Base-by-base conservation (phyloP, 2,329 filamentous ascomycete species). In the Sarocladium strictum region DNA sequence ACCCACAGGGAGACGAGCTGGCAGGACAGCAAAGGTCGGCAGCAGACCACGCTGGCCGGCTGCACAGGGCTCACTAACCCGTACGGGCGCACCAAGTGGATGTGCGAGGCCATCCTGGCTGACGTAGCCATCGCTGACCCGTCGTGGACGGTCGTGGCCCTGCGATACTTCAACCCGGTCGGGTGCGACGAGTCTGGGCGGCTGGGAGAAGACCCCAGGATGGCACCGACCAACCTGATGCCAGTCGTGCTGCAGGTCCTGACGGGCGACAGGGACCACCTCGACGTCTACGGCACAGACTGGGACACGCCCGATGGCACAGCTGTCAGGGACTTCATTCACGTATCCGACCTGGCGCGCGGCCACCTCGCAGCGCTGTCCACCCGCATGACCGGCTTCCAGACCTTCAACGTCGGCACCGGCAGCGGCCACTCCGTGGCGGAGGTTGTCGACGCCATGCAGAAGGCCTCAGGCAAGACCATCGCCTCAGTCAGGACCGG, bases 81-180 rank as follows among this genome's bases (percentile, higher is more conserved):
- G 1, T 86, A 86, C 61, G 84, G 82, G 17, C 75, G 84, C 52
- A 81, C 83, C 2, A 87, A 86, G 65, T 86, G 80, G 73, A 83
- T 87, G 69, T 81, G 80, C 56, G 84, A 86, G 64, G 81, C 81
- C 7, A 86, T 86, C 45, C 69, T 87, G 14, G 78, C 80, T 14
- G 84, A 87, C 62, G 66, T 84, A 29, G 82, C 81, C 14, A 68
- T 72, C 17, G 77, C 83, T 3, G 81, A 86, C 64, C 75, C 80
- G 6, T 74, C 76, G 24, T 85, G 83, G 81, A 78, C 76, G 15
- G 81, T 85, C 59, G 80, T 82, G 37, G 80, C 81, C 4, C 71
- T 87, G 23, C 76, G 84, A 32, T 87, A 87, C 66, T 86, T 87
- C 70, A 87, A 86, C 58, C 84, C 84, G 0, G 79, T 85, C 53